Base-by-base conservation (phyloP, 116 monocot species). In the Iris pallida region DNA sequence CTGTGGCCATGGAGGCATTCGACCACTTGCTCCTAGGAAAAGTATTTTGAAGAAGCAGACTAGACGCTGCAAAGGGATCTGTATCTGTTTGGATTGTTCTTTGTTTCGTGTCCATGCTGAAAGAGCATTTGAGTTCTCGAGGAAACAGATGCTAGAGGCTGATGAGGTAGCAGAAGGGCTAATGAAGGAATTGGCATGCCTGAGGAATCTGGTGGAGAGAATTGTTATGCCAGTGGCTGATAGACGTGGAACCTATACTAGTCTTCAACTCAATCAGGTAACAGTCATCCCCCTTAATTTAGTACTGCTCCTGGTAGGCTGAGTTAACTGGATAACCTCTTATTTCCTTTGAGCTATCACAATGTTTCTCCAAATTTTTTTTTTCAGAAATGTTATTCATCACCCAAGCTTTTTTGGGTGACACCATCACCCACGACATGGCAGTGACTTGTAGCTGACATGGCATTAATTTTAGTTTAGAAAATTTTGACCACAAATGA, bases 111-210 rank as follows among this genome's bases (percentile, higher is more conserved):
- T 76, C 6, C 73, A 79, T 74, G 90, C 90, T 6, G 76, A 90
- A 48, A 76, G 61, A 62, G 83, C 90, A 3, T 30, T 74, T 70
- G 86, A 90, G 47, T 90, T 90, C 65, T 86, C 90, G 10, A 83
- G 74, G 68, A 84, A 67, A 56, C 90, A 90, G 71, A 75, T 90
- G 79, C 40, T 69, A 57, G 81, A 84, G 8, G 83, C 90, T 53
- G 86, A 86, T 64, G 86, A 84, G 49, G 79, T 85, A 16, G 71
- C 74, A 17, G 5, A 17, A 6, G 76, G 78, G 47, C 63, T 90
- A 68, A 66, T 79, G 47, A 86, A 86, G 63, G 90, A 90, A 65
- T 11, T 90, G 63, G 57, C 72, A 20, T 57, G 47, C 55, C 61
- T 89, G 41, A 67, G 86, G 52, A 78, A 68, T 63, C 18, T 80